Percentiles rank a stretch among this genome's conserved stretches.
These are phyloP conservation scores for Cercospora sp. DNA, from an alignment of 2,329 filamentous ascomycete genomes.

Conservation along the genomic window DNA sequence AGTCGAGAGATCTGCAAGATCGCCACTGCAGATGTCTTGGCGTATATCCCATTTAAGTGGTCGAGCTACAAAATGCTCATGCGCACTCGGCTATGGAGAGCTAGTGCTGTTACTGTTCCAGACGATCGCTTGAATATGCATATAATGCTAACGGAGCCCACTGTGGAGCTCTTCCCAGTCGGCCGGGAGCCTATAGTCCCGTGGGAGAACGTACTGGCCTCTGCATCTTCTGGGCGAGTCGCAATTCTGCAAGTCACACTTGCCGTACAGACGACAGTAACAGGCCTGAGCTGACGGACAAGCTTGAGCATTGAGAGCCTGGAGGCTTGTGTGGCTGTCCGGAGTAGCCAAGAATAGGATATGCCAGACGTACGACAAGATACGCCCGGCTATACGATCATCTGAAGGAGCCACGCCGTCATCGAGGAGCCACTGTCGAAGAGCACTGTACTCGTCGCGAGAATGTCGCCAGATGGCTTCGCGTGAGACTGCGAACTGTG, in stretches of 20 bases:
- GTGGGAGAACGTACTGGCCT: constrained; percentile 45
- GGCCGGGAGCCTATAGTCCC: constrained; percentile 40
- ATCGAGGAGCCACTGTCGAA: constrained; percentile 57
- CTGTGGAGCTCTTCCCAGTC: constrained; percentile 11
- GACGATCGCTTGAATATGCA: background rate
- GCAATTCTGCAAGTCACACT: constrained; percentile 38
- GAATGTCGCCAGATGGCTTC: constrained; percentile 52
- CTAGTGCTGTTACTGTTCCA: background rate
- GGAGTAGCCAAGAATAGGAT: constrained; percentile 45
- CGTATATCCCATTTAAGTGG: background rate
- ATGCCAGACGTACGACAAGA: constrained; percentile 54
- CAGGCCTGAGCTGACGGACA: constrained; percentile 46
- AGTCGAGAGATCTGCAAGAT: background rate
- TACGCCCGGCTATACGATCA: constrained; percentile 45
- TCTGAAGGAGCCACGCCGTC: constrained; percentile 41
- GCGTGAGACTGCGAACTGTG: constrained; percentile 56
- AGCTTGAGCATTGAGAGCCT: constrained; percentile 41
- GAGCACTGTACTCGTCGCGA: constrained; percentile 51
- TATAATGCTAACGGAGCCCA: background rate
- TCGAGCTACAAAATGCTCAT: background rate
- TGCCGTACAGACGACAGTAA: constrained; percentile 49
- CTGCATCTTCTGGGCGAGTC: constrained; percentile 38
- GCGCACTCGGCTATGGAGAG: background rate
- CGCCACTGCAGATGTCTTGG: background rate
- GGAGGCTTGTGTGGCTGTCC: constrained; percentile 37